Conservation (phyloP, 139 green algal genomes). For the Pseudopediastrum boryanum region DNA sequence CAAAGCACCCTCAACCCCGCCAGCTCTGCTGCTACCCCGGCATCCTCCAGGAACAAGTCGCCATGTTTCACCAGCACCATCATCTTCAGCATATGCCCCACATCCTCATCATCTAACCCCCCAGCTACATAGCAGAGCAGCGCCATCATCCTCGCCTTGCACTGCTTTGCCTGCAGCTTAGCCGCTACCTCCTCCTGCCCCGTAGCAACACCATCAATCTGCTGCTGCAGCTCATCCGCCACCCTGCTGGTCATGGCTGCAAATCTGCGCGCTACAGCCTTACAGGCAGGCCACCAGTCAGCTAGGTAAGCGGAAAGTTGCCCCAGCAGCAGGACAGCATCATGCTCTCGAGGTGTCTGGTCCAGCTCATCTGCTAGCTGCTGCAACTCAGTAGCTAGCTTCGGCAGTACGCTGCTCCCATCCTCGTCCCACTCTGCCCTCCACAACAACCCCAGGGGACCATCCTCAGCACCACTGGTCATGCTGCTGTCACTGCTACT, state of each 20-base stretch:
- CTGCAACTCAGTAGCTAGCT: slow-evolving; percentile 36
- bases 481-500: neutral
- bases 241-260: slow-evolving; percentile 38
- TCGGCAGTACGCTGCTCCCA: slow-evolving; percentile 11
- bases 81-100: slow-evolving; percentile 22
- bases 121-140: neutral
- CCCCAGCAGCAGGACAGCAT: slow-evolving; percentile 50
- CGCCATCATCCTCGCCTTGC: neutral
- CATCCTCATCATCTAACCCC: neutral
- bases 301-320: slow-evolving; percentile 51
- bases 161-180: slow-evolving; percentile 6
- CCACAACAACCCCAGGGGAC: slow-evolving; percentile 22
- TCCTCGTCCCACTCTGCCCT: slow-evolving; percentile 25
- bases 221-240: slow-evolving; percentile 45
- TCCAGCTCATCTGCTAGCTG: slow-evolving; percentile 47
- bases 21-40: slow-evolving; percentile 5
- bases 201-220: neutral
- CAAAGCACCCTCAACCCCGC: slow-evolving; percentile 25
- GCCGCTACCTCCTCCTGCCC: neutral
- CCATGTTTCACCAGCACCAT: slow-evolving; percentile 45
- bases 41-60: slow-evolving; percentile 31
- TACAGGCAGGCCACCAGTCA: slow-evolving; percentile 2
- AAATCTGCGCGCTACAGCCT: slow-evolving; percentile 43
- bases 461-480: neutral
- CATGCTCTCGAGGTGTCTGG: slow-evolving; percentile 35